Conservation (phyloP, 1,284 basidiomycete genomes). For the Cutaneotrichosporon daszewskae region DNA sequence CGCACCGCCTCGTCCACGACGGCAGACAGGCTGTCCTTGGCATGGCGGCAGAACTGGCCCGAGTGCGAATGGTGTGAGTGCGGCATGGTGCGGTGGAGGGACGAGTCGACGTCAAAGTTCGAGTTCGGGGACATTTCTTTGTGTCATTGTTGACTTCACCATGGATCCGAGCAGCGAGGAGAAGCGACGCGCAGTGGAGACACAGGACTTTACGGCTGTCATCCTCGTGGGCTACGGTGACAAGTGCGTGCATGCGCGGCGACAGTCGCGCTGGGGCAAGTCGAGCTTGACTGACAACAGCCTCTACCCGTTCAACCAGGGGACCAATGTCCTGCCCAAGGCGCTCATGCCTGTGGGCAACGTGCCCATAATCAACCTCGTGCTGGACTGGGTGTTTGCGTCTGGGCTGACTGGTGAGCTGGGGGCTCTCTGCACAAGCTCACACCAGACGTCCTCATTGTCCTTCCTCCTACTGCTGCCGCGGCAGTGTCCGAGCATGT, state of each 20-base stretch:
- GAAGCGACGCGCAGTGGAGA: constrained; percentile 4
- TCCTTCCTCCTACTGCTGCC: constrained; percentile 71
- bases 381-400: constrained; percentile 77
- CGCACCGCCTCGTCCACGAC: constrained; percentile 72
- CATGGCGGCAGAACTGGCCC: constrained; percentile 94
- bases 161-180: constrained; percentile 2
- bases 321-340: constrained; percentile 53
- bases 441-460: constrained; percentile 68
- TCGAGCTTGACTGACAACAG: constrained; percentile 17
- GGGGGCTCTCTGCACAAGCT: neutral
- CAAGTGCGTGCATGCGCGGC: constrained; percentile 55
- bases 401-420: constrained; percentile 71
- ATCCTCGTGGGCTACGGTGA: constrained; percentile 80
- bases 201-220: constrained; percentile 71
- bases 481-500: constrained; percentile 65
- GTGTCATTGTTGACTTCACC: neutral
- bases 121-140: constrained; percentile 1
- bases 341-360: constrained; percentile 81
- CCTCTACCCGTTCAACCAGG: constrained; percentile 45
- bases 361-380: constrained; percentile 77
- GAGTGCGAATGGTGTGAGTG: constrained; percentile 92
- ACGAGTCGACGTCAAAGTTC: neutral
- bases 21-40: constrained; percentile 65
- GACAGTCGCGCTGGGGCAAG: too few relatives aligned
- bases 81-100: constrained; percentile 61